Evolutionary conservation across 805 yeast genomes (phyloP).

Genomic region (Maudiozyma turicensis): DNA sequence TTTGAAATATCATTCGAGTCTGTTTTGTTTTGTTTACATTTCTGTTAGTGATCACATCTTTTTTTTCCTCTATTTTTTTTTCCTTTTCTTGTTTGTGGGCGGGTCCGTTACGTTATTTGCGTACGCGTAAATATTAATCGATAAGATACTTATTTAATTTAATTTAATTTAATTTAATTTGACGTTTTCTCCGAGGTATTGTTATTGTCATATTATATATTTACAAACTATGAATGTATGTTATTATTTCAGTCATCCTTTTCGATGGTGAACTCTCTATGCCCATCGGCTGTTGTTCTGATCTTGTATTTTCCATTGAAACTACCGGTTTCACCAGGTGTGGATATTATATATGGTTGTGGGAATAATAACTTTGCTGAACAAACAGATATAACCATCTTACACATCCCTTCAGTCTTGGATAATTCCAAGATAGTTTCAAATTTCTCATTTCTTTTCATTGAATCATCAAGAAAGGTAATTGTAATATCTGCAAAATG

Average conservation of each 20-base stretch:
- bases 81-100: too few species aligned
- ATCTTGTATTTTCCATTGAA: conserved; percentile 11
- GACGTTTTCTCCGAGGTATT: too few species aligned
- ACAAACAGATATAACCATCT: conserved; percentile 15
- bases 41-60: too few species aligned
- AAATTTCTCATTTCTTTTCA: conserved; percentile 2
- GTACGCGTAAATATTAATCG: too few species aligned
- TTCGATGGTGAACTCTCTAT: conserved; percentile 17
- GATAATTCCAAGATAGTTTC: conserved; percentile 3
- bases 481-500: conserved; percentile 13
- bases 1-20: too few species aligned
- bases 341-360: conserved; percentile 13
- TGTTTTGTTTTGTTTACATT: too few species aligned
- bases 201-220: not conserved
- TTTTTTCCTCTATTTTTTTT: too few species aligned
- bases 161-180: too few species aligned
- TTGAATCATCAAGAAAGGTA: conserved; percentile 8
- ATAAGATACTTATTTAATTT: too few species aligned
- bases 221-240: not conserved
- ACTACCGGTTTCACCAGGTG: conserved; percentile 14
- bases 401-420: conserved; percentile 6
- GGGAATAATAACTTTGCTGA: conserved; percentile 8
- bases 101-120: too few species aligned
- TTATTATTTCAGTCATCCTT: not conserved
- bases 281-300: conserved; percentile 10